Percentiles rank a stretch among this genome's conserved stretches.
These are phyloP conservation scores for Trichoderma semiorbis DNA, from an alignment of 2,329 filamentous ascomycete species.

Conservation along the genomic window DNA sequence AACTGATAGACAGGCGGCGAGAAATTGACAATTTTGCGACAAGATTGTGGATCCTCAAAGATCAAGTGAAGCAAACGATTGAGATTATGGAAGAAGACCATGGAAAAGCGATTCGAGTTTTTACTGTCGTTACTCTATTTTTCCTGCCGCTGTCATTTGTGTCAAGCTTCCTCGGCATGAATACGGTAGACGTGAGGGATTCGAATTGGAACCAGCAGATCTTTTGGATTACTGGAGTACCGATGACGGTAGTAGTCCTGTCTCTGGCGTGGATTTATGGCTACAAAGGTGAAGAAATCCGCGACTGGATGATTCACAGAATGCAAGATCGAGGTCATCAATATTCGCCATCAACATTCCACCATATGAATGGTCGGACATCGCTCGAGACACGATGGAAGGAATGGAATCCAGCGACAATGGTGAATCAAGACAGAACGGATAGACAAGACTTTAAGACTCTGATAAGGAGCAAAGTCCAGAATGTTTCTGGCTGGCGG, in stretches of 20 bases:
- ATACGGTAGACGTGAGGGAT: constrained; percentile 41
- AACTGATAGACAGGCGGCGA: background rate
- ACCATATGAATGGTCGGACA: background rate
- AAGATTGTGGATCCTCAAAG: constrained; percentile 18
- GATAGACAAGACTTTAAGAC: background rate
- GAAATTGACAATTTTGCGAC: background rate
- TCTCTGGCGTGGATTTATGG: background rate
- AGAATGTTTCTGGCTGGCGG: background rate
- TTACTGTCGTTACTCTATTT: constrained; percentile 43
- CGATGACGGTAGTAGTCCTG: constrained; percentile 12
- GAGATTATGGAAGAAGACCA: constrained; percentile 31
- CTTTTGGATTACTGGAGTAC: constrained; percentile 41
- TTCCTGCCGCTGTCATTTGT: constrained; percentile 28
- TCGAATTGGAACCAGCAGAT: constrained; percentile 36
- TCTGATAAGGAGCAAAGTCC: background rate
- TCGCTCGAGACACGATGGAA: background rate
- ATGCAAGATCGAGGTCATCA: background rate
- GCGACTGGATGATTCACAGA: background rate
- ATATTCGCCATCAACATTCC: background rate
- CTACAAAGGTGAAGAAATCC: background rate
- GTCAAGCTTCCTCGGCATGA: constrained; percentile 42
- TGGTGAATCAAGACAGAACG: background rate
- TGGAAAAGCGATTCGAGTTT: constrained; percentile 33
- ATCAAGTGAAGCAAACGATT: constrained; percentile 22
- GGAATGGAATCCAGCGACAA: background rate